phyloP scores from a whole-genome alignment of 192 early-diverging fungal genomes.

The Dispira parvispora region DNA sequence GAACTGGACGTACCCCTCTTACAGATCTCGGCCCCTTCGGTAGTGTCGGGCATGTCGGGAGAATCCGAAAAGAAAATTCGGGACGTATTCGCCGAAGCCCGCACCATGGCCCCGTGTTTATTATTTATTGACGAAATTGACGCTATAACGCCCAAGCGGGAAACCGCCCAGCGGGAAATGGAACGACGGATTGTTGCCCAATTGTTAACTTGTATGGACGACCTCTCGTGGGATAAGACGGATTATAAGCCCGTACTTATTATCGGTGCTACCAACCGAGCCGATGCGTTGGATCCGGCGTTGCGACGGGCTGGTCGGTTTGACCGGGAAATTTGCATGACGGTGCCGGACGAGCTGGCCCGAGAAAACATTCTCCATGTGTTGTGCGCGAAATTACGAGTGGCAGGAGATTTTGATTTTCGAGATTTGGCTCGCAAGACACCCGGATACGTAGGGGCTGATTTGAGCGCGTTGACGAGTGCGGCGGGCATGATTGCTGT shows the following conservation, averaged over 20 bases:
- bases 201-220: constrained; percentile 90
- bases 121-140: constrained; percentile 98
- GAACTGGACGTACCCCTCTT: constrained; percentile 82
- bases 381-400: constrained; percentile 38
- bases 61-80: constrained; percentile 97
- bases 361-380: constrained; percentile 40
- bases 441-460: constrained; percentile 96
- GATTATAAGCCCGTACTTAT: constrained; percentile 72
- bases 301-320: constrained; percentile 72
- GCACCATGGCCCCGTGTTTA: constrained; percentile 67
- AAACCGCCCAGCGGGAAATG: constrained; percentile 74
- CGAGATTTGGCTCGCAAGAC: constrained; percentile 70
- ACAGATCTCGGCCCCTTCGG: constrained; percentile 82
- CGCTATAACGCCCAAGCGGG: constrained; percentile 77
- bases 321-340: constrained; percentile 70
- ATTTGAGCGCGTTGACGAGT: constrained; percentile 77
- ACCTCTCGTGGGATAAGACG: constrained; percentile 78
- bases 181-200: constrained; percentile 94
- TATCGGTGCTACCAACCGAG: constrained; percentile 83
- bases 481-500: constrained; percentile 87
- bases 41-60: constrained; percentile 96
- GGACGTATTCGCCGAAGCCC: constrained; percentile 95
- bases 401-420: constrained; percentile 75
- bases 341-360: constrained; percentile 80
- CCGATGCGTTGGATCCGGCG: constrained; percentile 71